Percentiles rank a stretch among this genome's conserved stretches.
Evolutionary conservation across 495 filamentous ascomycete species (phyloP).

Genomic region (Pseudotulostoma volvatum): DNA sequence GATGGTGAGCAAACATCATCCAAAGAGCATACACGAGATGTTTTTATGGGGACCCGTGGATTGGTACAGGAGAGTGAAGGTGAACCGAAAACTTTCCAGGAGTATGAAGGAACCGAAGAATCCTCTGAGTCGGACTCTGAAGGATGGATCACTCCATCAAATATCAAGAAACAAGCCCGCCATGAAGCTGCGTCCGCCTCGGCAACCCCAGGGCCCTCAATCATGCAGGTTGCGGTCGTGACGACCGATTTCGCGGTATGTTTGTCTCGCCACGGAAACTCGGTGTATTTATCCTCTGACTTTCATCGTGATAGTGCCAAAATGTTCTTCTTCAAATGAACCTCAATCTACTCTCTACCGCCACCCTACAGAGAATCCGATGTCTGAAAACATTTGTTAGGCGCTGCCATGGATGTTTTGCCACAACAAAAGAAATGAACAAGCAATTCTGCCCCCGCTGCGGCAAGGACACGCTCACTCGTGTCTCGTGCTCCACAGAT

Average conservation of each 20-base stretch:
- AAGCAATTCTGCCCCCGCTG: slow-evolving; percentile 92
- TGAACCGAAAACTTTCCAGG: slow-evolving; percentile 7
- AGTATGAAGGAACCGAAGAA: slow-evolving; percentile 2
- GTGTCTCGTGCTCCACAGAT: slow-evolving; percentile 73
- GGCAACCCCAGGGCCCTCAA: slow-evolving; percentile 35
- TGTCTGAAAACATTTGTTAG: slow-evolving; percentile 74
- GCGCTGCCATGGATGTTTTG: slow-evolving; percentile 89
- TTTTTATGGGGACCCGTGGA: slow-evolving; percentile 1
- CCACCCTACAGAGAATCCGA: slow-evolving; percentile 52
- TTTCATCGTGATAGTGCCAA: slow-evolving; percentile 35
- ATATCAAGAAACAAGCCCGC: slow-evolving; percentile 66
- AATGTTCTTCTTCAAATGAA: slow-evolving; percentile 91
- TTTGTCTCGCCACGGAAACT: too few relatives aligned
- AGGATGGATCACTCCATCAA: slow-evolving; percentile 83
- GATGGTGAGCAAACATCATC: slow-evolving; percentile 4
- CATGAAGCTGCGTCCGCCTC: slow-evolving; percentile 35
- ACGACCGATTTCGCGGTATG: slow-evolving; percentile 86
- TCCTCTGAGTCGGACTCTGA: slow-evolving; percentile 6
- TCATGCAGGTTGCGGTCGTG: slow-evolving; percentile 68
- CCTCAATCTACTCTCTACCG: slow-evolving; percentile 69
- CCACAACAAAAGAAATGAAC: slow-evolving; percentile 63
- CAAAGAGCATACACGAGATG: slow-evolving; percentile 3
- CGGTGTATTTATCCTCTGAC: too few relatives aligned
- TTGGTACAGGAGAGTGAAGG: slow-evolving; percentile 4
- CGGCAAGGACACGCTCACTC: slow-evolving; percentile 71